Percentiles rank a stretch among this genome's conserved stretches.
Conservation (phyloP, 2,329 filamentous ascomycete genomes). For the Knufia petricola region DNA sequence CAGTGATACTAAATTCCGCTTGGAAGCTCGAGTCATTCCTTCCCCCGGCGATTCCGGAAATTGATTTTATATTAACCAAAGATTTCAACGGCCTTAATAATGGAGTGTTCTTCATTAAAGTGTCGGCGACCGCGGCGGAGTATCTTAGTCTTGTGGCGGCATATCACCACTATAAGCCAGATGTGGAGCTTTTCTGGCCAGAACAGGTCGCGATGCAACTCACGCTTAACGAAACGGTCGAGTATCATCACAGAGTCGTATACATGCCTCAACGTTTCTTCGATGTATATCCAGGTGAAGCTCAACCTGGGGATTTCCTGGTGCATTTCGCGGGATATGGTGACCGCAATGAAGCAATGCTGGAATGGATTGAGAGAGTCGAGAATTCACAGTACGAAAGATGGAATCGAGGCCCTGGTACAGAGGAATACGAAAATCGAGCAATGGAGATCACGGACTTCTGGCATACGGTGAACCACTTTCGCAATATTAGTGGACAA, state of each 20-base stretch:
- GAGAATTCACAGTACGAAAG: no score
- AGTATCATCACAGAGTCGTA: not conserved
- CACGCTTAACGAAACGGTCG: not conserved
- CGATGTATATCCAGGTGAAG: not conserved
- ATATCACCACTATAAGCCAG: constrained; percentile 22
- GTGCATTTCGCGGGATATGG: no score
- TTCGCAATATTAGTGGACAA: no score
- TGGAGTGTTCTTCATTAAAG: constrained; percentile 28
- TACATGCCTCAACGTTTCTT: not conserved
- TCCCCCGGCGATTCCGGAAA: constrained; percentile 21
- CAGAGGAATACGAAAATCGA: no score
- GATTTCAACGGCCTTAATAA: constrained; percentile 30
- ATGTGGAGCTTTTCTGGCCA: constrained; percentile 14
- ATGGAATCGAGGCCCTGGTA: no score
- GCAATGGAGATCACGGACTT: no score
- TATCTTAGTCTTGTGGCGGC: constrained; percentile 24
- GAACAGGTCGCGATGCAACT: constrained; percentile 1
- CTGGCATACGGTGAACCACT: no score
- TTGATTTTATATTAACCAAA: constrained; percentile 25
- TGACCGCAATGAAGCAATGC: no score
- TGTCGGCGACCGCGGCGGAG: constrained; percentile 27
- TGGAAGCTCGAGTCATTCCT: constrained; percentile 28
- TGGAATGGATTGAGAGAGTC: no score
- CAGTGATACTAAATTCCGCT: constrained; percentile 28
- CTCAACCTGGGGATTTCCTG: not conserved